Base-by-base conservation (phyloP, 2,329 filamentous ascomycete species). In the Aureobasidium lini region DNA sequence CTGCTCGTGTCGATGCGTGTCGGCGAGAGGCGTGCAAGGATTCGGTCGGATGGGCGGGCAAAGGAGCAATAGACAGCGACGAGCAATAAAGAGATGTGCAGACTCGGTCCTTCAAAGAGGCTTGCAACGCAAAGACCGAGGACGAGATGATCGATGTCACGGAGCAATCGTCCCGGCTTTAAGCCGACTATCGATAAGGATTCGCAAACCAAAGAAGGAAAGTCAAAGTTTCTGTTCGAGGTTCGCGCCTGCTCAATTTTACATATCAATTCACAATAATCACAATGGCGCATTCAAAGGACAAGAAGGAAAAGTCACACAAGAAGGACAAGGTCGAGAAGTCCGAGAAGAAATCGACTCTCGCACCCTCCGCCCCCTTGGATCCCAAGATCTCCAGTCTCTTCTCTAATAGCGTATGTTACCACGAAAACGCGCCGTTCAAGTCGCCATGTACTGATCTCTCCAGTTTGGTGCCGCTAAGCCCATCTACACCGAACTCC, bases 331-430 rank as follows among this genome's bases (percentile, higher is more conserved):
- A 49, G 34, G 23, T 43, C 34, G 40, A 46, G 16, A 52, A 46
- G 54, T 7, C 42, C 6, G 18, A 18, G 31, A 47, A 48, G 10
- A 1, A 48, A 15, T 46, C 46, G 13, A n/a, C 46, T 59, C 46
- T 39, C 4, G 32, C 39, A 10, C 32, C 32, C 11, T n/a, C 43
- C 29, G 49, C 49, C 18, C 31, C 57, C 11, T 29, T 79, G 53
- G 75, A 79, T 62, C 73, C 76, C 16, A 67, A 66, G 39, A 64
- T 80, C 34, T 73, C 75, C n/a, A 78, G 76, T 56, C 69, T 80
- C 49, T 80, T 80, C 67, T 73, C 77, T 23, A 69, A 67, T 62
- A 75, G 70, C 64, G 72, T 57, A 57, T 13, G 50, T 52, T 6
- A n/a, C 46, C 15, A 11, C n/a, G n/a, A 29, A 13, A n/a, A 6